Base-by-base conservation (phyloP, 148 eudicot genomes). In the Arctostaphylos glauca region DNA sequence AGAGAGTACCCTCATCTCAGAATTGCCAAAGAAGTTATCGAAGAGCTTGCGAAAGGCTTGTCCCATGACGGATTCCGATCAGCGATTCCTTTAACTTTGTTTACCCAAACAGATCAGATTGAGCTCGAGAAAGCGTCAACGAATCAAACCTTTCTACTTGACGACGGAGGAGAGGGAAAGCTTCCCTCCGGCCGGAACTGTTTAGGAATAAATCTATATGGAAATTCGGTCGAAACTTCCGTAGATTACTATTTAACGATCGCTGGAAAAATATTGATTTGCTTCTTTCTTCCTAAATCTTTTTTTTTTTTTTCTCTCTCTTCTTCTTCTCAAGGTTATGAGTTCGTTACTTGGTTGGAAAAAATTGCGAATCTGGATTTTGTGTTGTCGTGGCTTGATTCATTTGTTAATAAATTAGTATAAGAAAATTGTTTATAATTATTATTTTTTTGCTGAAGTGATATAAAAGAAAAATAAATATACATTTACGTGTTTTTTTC, bases 31-130 rank as follows among this genome's bases (percentile, higher is more conserved):
- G 95, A 96, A 96, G 74, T 98, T 77, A 81, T 96, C 99, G 81
- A 96, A 94, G 72, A 96, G 95, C 90, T 96, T 96, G 83, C 98
- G 96, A 88, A 96, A 93, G 73, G 94, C 97, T 96, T 93, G 98
- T 81, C 99, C 99, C 99, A 96, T 94, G 71, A 54, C 58, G 83
- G 52, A 62, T 83, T 83, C 72, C 62, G 81, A 83, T 81, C 84
- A 23, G 70, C 77, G 83, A 66, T 81, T 14, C 5, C 62, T 62
- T 46, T 80, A 48, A 53, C 66, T 83, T 13, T 78, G 48, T 48
- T 76, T 72, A 58, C 81, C 47, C 13, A 70, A 16, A 78, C 60
- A 13, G 62, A 68, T 31, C 21, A 49, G 70, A 79, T 62, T 77
- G 71, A 52, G 58, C 21, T 47, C 4, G n/a, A 38, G 77, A 19